Percentiles rank a stretch among this genome's conserved stretches.
phyloP scores from a whole-genome alignment of 2,329 filamentous ascomycete genomes.

The Penicillium thymicola region DNA sequence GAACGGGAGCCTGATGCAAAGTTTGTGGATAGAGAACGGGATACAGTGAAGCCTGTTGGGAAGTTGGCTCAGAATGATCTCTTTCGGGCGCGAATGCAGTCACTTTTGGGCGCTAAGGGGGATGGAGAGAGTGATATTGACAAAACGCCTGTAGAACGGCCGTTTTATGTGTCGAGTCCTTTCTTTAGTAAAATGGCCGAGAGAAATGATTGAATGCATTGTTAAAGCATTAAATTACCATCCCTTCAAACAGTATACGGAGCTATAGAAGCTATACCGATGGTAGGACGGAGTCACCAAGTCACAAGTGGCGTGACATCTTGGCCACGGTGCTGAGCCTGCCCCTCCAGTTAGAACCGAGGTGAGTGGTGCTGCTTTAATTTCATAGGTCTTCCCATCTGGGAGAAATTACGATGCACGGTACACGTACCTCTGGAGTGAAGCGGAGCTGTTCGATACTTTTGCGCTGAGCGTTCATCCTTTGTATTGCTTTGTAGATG shows the following conservation, averaged over 20 bases:
- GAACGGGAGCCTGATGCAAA: neutral
- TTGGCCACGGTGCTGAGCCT: neutral
- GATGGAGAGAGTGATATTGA: neutral
- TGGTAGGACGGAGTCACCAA: neutral
- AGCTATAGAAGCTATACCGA: neutral
- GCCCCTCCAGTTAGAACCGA: neutral
- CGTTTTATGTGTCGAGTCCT: constrained; percentile 1
- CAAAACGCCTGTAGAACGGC: neutral
- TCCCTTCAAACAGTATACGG: neutral
- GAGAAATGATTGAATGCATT: neutral
- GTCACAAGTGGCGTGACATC: neutral
- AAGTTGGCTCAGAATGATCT: neutral
- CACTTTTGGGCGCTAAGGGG: neutral
- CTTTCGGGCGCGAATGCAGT: neutral
- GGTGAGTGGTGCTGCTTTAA: neutral
- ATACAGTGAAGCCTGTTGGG: neutral
- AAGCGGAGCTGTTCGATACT: neutral
- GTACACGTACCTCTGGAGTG: neutral
- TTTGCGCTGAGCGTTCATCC: neutral
- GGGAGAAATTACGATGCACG: neutral
- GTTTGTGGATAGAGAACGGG: neutral
- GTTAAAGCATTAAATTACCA: neutral
- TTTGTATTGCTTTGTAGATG: neutral
- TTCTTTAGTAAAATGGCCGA: neutral
- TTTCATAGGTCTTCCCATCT: neutral